phyloP scores from a whole-genome alignment of 495 filamentous ascomycete species.

The Penicilliopsis zonata region DNA sequence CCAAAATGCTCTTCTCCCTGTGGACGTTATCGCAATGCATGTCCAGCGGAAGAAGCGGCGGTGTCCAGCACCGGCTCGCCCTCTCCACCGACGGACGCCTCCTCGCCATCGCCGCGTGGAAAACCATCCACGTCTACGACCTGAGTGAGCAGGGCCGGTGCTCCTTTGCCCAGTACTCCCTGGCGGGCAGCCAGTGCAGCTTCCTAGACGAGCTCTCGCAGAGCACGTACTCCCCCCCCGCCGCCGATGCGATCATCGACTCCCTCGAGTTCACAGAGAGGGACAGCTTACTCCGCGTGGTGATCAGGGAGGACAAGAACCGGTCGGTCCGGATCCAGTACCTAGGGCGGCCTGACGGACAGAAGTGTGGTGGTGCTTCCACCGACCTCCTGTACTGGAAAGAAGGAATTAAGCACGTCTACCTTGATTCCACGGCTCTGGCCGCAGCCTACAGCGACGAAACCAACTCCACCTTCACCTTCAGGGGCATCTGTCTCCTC shows the following conservation, averaged over 20 bases:
- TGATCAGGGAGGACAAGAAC: slow-evolving; percentile 7
- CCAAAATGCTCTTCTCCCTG: slow-evolving; percentile 7
- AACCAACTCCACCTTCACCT: slow-evolving; percentile 4
- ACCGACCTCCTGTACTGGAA: slow-evolving; percentile 8
- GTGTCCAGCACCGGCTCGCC: slow-evolving; percentile 7
- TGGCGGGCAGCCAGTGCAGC: slow-evolving; percentile 2
- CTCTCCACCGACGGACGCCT: slow-evolving; percentile 6
- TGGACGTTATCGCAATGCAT: slow-evolving; percentile 11
- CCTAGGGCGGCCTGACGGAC: slow-evolving; percentile 10
- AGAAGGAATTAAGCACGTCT: slow-evolving; percentile 7
- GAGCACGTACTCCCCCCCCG: slow-evolving; percentile 7
- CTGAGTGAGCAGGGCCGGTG: neutral
- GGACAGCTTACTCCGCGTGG: slow-evolving; percentile 11
- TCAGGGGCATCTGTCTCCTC: slow-evolving; percentile 9
- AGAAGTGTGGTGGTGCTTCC: neutral
- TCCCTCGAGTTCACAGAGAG: slow-evolving; percentile 10
- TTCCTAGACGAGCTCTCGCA: slow-evolving; percentile 1
- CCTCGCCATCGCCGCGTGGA: slow-evolving; percentile 8
- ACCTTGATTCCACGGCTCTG: slow-evolving; percentile 9
- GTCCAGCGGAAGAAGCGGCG: no score
- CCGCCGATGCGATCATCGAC: slow-evolving; percentile 10
- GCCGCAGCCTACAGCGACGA: slow-evolving; percentile 3
- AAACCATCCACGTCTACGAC: slow-evolving; percentile 10
- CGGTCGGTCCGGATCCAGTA: slow-evolving; percentile 9
- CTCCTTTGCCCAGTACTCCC: slow-evolving; percentile 3